A percentile compares a stretch with the other conserved stretches of the same genome.
phyloP scores from a whole-genome alignment of 192 early-diverging fungal species.

The Chytriomyces sp. region DNA sequence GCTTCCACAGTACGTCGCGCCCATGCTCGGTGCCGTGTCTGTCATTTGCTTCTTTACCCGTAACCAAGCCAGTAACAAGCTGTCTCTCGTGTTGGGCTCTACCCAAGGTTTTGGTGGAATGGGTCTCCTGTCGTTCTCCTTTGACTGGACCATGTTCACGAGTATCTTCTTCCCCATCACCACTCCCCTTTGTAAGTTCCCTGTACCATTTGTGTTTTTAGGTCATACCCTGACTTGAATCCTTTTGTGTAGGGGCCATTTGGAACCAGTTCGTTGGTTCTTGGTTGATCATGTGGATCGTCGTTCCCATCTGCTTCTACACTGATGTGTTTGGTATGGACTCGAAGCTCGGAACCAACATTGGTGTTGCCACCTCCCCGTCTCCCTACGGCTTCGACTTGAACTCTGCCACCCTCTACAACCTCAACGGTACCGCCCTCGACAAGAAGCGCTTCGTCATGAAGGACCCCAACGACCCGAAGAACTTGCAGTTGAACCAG shows the following conservation, averaged over 20 bases:
- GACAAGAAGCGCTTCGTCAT: slow-evolving; percentile 10
- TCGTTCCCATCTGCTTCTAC: slow-evolving; percentile 10
- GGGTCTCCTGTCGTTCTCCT: slow-evolving; percentile 4
- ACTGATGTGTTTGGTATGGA: slow-evolving; percentile 7
- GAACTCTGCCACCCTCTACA: slow-evolving; percentile 27
- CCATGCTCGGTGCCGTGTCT: too few species aligned
- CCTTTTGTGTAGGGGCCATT: too few species aligned
- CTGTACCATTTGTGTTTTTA: too few species aligned
- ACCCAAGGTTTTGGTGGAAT: too few species aligned
- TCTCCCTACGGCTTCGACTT: slow-evolving; percentile 22
- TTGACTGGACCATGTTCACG: slow-evolving; percentile 17
- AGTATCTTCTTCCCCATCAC: slow-evolving; percentile 10
- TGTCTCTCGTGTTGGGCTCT: too few species aligned
- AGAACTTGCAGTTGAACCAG: too few species aligned
- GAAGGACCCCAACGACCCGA: slow-evolving; percentile 23
- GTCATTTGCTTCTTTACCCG: too few species aligned
- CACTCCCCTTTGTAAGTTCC: too few species aligned
- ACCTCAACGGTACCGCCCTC: slow-evolving; percentile 17
- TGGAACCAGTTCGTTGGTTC: too few species aligned
- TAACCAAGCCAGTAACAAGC: too few species aligned
- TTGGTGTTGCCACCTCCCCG: slow-evolving; percentile 12
- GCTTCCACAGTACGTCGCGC: too few species aligned
- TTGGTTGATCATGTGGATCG: slow-evolving; percentile 1
- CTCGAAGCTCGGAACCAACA: not conserved
- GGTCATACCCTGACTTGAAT: not conserved